A percentile compares a stretch with the other conserved stretches of the same genome.
phyloP scores from a whole-genome alignment of 2,329 filamentous ascomycete genomes.

The Cordyceps farinosa region DNA sequence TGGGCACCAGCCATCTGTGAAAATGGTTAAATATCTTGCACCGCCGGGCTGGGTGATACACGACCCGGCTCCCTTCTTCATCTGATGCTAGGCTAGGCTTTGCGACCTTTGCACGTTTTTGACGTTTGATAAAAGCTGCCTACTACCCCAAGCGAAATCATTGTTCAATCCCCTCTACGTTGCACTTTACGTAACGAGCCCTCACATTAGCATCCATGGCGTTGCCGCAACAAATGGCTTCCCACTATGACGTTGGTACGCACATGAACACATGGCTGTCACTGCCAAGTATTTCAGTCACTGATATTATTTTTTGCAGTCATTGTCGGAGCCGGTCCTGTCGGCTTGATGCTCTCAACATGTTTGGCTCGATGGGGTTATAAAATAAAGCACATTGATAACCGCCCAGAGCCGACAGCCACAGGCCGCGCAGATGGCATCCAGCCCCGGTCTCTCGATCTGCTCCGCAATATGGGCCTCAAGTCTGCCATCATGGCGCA shows the following conservation, averaged over 20 bases:
- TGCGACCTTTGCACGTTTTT: too few relatives aligned
- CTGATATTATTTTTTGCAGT: conserved; percentile 47
- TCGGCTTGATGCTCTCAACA: conserved; percentile 82
- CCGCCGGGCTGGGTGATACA: not conserved
- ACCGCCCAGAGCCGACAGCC: conserved; percentile 75
- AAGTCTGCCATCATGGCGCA: conserved; percentile 86
- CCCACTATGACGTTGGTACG: conserved; percentile 45
- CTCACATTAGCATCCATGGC: conserved; percentile 1
- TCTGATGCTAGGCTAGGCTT: not conserved
- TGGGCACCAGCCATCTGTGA: not conserved
- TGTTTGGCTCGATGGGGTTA: conserved; percentile 91
- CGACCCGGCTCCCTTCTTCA: not conserved
- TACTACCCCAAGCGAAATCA: not conserved
- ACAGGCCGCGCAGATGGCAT: conserved; percentile 90
- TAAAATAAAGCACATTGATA: conserved; percentile 92
- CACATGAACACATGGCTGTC: too few relatives aligned
- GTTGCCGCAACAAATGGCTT: not conserved
- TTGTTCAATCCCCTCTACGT: not conserved
- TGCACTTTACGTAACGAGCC: not conserved
- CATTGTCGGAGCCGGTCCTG: conserved; percentile 84
- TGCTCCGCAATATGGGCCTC: conserved; percentile 83
- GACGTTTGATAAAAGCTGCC: not conserved
- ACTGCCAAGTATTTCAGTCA: not conserved
- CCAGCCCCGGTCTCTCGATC: conserved; percentile 81
- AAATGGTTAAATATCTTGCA: conserved; percentile 7